Evolutionary conservation across 306 rosid species (phyloP).

Genomic region (Cicer yamashitae): DNA sequence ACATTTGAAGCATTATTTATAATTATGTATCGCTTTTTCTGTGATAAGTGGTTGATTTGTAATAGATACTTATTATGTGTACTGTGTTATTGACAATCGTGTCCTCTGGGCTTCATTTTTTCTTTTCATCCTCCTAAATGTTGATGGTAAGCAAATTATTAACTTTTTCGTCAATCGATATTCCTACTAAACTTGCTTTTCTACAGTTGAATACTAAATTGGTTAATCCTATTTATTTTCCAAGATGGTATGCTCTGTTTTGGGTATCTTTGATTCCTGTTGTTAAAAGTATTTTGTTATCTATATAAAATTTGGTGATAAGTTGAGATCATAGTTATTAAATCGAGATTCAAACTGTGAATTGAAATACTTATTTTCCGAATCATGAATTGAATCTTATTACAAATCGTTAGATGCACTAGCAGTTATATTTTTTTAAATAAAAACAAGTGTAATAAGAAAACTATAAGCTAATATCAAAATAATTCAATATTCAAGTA

Average conservation of each 20-base stretch:
- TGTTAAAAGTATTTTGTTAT: conserved; percentile 58
- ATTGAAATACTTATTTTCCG: too few species aligned
- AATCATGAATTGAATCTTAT: too few species aligned
- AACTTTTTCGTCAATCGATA: not conserved
- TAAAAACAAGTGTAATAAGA: too few species aligned
- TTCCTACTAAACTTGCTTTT: not conserved
- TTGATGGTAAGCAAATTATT: conserved; percentile 60
- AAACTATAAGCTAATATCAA: too few species aligned
- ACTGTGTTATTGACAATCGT: conserved; percentile 67
- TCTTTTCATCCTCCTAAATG: conserved; percentile 71
- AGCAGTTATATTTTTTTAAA: too few species aligned
- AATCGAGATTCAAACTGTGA: too few species aligned
- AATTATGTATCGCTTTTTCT: not conserved
- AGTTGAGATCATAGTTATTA: conserved; percentile 4
- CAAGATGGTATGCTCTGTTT: conserved; percentile 81
- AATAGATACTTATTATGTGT: conserved; percentile 43
- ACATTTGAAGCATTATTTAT: not conserved
- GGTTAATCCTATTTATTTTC: conserved; percentile 33
- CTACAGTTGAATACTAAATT: conserved; percentile 24
- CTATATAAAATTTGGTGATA: not conserved
- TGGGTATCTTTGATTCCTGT: conserved; percentile 88
- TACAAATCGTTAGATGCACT: too few species aligned
- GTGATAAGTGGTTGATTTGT: not conserved
- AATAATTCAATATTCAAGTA: too few species aligned
- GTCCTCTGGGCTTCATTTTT: conserved; percentile 88